These are phyloP conservation scores for Coemansia sp. DNA, from an alignment of 192 early-diverging fungal species.

Conservation along the genomic window DNA sequence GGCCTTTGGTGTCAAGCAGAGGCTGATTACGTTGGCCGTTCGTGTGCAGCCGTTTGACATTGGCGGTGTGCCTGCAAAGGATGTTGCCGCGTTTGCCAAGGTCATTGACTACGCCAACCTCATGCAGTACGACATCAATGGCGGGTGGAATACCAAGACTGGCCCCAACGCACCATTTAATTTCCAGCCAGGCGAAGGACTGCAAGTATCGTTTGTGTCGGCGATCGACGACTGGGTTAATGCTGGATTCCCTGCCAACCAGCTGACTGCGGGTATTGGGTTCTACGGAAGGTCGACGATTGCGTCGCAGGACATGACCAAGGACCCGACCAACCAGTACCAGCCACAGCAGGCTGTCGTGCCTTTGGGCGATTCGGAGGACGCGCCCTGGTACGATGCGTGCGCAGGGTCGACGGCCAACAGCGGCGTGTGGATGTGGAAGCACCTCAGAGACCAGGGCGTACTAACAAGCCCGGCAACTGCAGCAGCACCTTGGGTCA, in stretches of 20 bases:
- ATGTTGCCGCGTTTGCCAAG: constrained; percentile 61
- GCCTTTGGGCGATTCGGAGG: constrained; percentile 54
- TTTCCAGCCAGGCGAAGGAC: constrained; percentile 31
- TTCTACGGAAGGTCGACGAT: constrained; percentile 62
- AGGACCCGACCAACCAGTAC: constrained; percentile 49
- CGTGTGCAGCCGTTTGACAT: constrained; percentile 61
- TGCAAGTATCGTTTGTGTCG: constrained; percentile 42
- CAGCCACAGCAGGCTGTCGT: constrained; percentile 31
- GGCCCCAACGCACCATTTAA: constrained; percentile 64
- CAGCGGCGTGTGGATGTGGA: constrained; percentile 63
- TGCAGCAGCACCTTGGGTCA: constrained; percentile 55
- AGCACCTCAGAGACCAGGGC: constrained; percentile 57
- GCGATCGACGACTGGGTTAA: constrained; percentile 55
- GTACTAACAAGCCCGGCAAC: constrained; percentile 13
- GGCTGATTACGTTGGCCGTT: constrained; percentile 65
- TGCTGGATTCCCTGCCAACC: constrained; percentile 58
- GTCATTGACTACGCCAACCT: constrained; percentile 65
- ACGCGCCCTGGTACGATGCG: constrained; percentile 54
- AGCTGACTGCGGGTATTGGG: constrained; percentile 60
- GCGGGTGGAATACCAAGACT: constrained; percentile 55
- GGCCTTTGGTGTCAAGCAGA: constrained; percentile 29
- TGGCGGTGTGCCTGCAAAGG: constrained; percentile 42
- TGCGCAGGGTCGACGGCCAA: constrained; percentile 41
- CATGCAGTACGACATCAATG: constrained; percentile 67
- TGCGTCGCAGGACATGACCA: constrained; percentile 54